Conservation (phyloP, 148 eudicot genomes). For the Diospyros kaki region DNA sequence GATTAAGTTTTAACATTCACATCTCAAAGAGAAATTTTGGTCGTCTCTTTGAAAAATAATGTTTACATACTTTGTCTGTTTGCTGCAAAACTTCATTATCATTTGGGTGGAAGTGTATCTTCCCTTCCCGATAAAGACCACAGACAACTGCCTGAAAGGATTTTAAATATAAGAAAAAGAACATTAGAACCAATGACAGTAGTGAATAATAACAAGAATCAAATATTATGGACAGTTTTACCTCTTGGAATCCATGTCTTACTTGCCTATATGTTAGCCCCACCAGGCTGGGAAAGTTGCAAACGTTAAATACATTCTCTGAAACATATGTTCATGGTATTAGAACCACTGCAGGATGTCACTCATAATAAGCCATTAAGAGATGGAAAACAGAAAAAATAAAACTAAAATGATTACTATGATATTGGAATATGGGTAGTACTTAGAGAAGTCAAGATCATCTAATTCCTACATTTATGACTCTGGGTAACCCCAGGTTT, state of each 20-base stretch:
- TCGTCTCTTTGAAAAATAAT: not conserved
- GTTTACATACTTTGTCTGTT: slow-evolving; percentile 71
- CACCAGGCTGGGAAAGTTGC: slow-evolving; percentile 57
- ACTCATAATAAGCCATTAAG: not conserved
- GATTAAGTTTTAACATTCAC: no score
- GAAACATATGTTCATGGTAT: slow-evolving; percentile 24
- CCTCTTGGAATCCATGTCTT: slow-evolving; percentile 82
- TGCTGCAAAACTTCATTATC: slow-evolving; percentile 65
- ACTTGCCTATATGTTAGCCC: slow-evolving; percentile 64
- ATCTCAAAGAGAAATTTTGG: not conserved
- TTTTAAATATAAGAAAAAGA: slow-evolving; percentile 4
- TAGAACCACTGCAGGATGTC: slow-evolving; percentile 4
- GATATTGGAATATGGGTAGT: not conserved
- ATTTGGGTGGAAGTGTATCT: slow-evolving; percentile 74
- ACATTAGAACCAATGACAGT: not conserved
- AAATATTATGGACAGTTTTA: slow-evolving; percentile 16
- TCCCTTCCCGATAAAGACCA: slow-evolving; percentile 72
- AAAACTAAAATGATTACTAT: not conserved
- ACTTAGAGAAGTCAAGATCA: not conserved
- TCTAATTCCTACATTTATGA: not conserved
- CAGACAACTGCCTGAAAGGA: slow-evolving; percentile 75
- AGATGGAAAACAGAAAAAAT: not conserved
- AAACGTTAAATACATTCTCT: slow-evolving; percentile 92
- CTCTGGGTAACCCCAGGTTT: not conserved
- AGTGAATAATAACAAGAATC: not conserved